phyloP scores from a whole-genome alignment of 306 rosid genomes.

The Cajanus cajan region DNA sequence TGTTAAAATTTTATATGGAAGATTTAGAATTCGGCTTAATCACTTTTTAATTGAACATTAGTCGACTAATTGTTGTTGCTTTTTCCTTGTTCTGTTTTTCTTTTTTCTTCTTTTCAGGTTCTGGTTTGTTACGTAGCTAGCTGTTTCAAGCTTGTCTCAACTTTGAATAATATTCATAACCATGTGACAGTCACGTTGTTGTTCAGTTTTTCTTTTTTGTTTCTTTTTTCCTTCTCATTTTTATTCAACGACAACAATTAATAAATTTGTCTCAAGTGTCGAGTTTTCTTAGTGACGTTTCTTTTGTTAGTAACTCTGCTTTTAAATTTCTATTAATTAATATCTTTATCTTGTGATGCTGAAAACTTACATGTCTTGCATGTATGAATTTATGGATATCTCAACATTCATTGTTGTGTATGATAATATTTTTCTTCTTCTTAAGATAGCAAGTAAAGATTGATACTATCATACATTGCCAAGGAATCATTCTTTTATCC shows the following conservation, averaged over 20 bases:
- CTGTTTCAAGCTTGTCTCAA: slow-evolving; percentile 19
- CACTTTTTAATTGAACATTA: background rate
- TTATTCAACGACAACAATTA: background rate
- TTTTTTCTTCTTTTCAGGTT: background rate
- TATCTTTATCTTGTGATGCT: background rate
- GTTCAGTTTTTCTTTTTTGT: background rate
- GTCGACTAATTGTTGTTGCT: background rate
- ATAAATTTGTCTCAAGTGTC: background rate
- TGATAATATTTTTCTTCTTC: background rate
- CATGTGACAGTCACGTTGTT: slow-evolving; percentile 10
- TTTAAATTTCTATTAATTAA: background rate
- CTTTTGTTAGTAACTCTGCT: background rate
- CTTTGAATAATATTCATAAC: slow-evolving; percentile 14
- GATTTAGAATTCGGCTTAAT: background rate
- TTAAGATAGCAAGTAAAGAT: background rate
- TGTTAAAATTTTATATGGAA: background rate
- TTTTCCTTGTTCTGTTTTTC: background rate
- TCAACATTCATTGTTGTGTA: background rate
- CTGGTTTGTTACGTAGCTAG: background rate
- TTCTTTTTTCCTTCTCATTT: background rate
- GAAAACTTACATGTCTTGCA: background rate
- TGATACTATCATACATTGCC: background rate
- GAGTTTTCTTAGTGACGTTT: background rate
- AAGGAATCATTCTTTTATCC: background rate
- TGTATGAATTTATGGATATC: background rate